A percentile compares a stretch with the other conserved stretches of the same genome.
Evolutionary conservation across 208 protist genomes (phyloP).

Genomic region (Crithidia mellificae): DNA sequence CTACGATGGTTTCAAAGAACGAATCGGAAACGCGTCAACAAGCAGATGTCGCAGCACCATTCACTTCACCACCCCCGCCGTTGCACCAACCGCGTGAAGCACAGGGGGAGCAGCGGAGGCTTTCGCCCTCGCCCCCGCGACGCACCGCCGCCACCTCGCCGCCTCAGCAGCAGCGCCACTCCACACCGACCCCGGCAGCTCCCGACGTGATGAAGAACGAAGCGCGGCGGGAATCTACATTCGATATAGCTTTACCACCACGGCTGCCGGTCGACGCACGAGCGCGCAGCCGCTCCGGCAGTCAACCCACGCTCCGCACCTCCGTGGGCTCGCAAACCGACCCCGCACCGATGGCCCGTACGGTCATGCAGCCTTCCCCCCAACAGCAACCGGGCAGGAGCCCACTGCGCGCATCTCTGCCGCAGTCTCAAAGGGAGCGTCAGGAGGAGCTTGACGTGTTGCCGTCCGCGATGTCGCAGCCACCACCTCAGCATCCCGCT

Average conservation of each 20-base stretch:
- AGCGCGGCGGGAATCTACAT: not conserved
- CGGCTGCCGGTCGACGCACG: not conserved
- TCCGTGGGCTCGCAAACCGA: conserved; percentile 11
- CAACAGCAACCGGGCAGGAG: not conserved
- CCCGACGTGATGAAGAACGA: not conserved
- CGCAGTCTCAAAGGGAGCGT: too few relatives aligned
- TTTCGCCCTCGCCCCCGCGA: not conserved
- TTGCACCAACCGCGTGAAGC: not conserved
- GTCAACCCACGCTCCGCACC: not conserved
- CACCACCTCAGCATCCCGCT: too few relatives aligned
- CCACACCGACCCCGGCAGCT: not conserved
- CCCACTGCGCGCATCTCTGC: not conserved
- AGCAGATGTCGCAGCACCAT: not conserved
- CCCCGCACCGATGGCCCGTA: not conserved
- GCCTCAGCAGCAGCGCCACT: not conserved
- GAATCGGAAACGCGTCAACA: too few relatives aligned
- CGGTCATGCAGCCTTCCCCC: not conserved
- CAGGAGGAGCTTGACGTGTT: not conserved
- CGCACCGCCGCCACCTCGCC: not conserved
- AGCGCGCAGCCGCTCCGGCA: not conserved
- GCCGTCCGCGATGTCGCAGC: too few relatives aligned
- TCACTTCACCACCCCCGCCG: not conserved
- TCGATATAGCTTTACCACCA: too few relatives aligned
- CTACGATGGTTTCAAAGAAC: too few relatives aligned
- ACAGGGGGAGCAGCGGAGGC: not conserved